These are phyloP conservation scores for Cyclotella kingstonii DNA, from an alignment of 108 stramenopile genomes.

Conservation along the genomic window DNA sequence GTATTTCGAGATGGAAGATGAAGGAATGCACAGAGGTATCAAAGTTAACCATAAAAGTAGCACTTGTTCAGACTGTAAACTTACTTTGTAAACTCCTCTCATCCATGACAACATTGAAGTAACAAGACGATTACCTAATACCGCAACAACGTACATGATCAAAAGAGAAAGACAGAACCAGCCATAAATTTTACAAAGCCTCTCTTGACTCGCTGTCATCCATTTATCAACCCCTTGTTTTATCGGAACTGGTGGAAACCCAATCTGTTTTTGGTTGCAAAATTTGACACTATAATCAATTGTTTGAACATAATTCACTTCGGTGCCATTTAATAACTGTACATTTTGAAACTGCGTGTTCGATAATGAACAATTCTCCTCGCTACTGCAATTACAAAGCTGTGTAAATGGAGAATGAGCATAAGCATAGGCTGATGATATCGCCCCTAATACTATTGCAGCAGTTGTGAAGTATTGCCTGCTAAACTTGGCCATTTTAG, in stretches of 20 bases:
- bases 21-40: background rate
- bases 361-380: background rate
- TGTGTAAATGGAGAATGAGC: constrained; percentile 68
- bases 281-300: constrained; percentile 29
- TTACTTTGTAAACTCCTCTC: constrained; percentile 47
- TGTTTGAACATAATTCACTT: constrained; percentile 17
- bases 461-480: constrained; percentile 63
- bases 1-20: background rate
- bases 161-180: constrained; percentile 41
- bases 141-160: constrained; percentile 37
- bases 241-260: constrained; percentile 51
- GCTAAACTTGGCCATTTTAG: constrained; percentile 59
- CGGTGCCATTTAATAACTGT: constrained; percentile 8
- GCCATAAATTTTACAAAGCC: constrained; percentile 52
- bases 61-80: background rate
- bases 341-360: constrained; percentile 11
- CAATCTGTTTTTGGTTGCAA: constrained; percentile 49
- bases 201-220: constrained; percentile 58
- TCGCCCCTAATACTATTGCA: constrained; percentile 39
- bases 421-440: constrained; percentile 54
- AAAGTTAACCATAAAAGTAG: background rate
- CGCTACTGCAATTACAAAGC: constrained; percentile 43
- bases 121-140: constrained; percentile 36
- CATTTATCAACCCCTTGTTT: constrained; percentile 41
- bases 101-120: constrained; percentile 35